Base-by-base conservation (phyloP, 2,329 filamentous ascomycete species). In the Sporothrix curviconia region DNA sequence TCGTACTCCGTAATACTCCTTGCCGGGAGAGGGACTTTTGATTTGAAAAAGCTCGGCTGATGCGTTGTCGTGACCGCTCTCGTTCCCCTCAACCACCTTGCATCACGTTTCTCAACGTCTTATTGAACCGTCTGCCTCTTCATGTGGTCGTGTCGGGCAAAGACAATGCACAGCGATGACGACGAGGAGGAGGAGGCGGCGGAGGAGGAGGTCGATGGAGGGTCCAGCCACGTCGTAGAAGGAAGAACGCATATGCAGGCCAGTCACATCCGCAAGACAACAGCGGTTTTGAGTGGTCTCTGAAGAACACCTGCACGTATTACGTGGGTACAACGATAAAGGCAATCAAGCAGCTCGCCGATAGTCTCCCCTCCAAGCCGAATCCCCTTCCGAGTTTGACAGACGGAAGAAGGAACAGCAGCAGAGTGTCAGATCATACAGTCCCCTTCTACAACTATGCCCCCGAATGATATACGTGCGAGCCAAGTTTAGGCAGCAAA, bases 61-160 rank as follows among this genome's bases (percentile, higher is more conserved):
- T 53, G 50, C 28, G 34, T 17, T 28, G 14, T 9, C 7, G 25
- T 30, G 28, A 30, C 30, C 17, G 25, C 22, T 7, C 7, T 14
- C 42, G 9, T 40, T 42, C 30, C 46, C 19, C 25, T 19, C 15
- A 28, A 52, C 30, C 49, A 52, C 49, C 36, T 22, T 36, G n/a
- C 49, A 52, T 40, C 24, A 12, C 49, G 36, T 40, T 52, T 52
- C 49, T 30, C 49, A 40, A 22, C 49, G 34, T 52, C 49, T 52
- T 36, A 49, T 49, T 49, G 46, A 49, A 34, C 46, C 46, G 9
- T 49, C 24, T 8, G 12, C n/a, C 30, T 49, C 46, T 49, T 19
- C 17, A 14, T 28, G 44, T 34, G 28, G 28, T 32, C 12, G 25
- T 46, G 42, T 19, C 22, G 43, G 25, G 25, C 28, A 24, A n/a